Evolutionary conservation across 2,329 filamentous ascomycete species (phyloP).

Genomic region (Cladosporium phlei): DNA sequence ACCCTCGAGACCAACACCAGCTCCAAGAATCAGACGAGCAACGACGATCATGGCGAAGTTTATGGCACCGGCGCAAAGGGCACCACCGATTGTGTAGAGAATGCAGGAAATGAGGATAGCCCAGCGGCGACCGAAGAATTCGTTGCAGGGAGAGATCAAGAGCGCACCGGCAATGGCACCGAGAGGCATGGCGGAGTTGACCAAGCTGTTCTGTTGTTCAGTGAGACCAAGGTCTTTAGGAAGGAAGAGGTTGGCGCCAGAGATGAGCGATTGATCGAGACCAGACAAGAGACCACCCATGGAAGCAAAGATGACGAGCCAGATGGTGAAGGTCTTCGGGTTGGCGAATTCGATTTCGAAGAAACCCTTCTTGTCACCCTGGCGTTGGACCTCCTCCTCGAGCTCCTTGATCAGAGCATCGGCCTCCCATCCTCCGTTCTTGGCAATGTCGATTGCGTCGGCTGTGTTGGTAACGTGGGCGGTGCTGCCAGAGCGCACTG

Average conservation of each 20-base stretch:
- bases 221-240: slow-evolving; percentile 54
- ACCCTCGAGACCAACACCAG: slow-evolving; percentile 68
- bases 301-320: slow-evolving; percentile 66
- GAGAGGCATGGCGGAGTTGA: slow-evolving; percentile 67
- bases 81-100: slow-evolving; percentile 66
- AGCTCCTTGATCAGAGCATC: slow-evolving; percentile 41
- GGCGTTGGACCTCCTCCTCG: slow-evolving; percentile 35
- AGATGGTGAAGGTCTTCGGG: slow-evolving; percentile 62
- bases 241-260: slow-evolving; percentile 64
- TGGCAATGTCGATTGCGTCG: slow-evolving; percentile 31
- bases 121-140: slow-evolving; percentile 61
- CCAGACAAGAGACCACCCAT: slow-evolving; percentile 70
- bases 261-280: slow-evolving; percentile 68
- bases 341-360: slow-evolving; percentile 58
- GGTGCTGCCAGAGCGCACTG: slow-evolving; percentile 28
- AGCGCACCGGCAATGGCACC: slow-evolving; percentile 67
- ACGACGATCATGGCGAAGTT: slow-evolving; percentile 68
- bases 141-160: slow-evolving; percentile 62
- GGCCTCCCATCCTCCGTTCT: slow-evolving; percentile 38
- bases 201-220: slow-evolving; percentile 56
- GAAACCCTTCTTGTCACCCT: slow-evolving; percentile 36
- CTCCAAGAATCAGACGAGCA: slow-evolving; percentile 62
- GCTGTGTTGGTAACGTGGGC: slow-evolving; percentile 23
- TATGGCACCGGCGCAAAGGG: slow-evolving; percentile 62
- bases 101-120: slow-evolving; percentile 66